Base-by-base conservation (phyloP, 331 rosid genomes). In the Rosa hybrid region DNA sequence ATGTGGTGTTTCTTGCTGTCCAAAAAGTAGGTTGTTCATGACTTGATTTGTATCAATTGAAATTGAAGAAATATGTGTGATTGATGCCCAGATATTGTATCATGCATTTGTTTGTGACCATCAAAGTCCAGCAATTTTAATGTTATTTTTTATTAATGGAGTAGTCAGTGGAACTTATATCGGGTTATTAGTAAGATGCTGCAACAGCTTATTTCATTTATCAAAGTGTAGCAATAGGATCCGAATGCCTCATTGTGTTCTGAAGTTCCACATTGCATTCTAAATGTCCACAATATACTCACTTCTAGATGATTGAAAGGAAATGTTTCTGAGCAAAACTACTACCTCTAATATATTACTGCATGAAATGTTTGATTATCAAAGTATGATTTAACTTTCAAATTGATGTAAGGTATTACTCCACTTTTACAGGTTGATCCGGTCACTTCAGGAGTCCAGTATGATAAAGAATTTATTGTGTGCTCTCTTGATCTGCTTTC, bases 401-500 rank as follows among this genome's bases (percentile, higher is more conserved):
- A 62, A 80, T 74, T 76, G 68, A 50, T 74, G 12, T 45, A 48
- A 75, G 76, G 44, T 82, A 46, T 69, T 65, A 56, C 68, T 51
- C 80, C 81, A 72, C 83, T 73, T 74, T 87, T 88, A 90, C 94
- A 93, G 99, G 89, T 82, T 65, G 90, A 93, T 90, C 90, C 96
- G 75, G 91, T 59, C 79, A 77, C 97, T 10, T 89, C 94, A 14
- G 99, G 97, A 68, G 91, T 86, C 84, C 97, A 86, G 78, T 96
- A 89, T 78, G 98, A 96, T 87, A 96, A 89, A 87, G 99, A 96
- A 81, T 96, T 96, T 71, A 82, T 93, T 83, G 98, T 96, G 30
- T 96, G 99, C 90, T 93, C 92, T 71, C 96, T 96, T 80, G 99
- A 96, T 89, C 89, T 96, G 77, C 97, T 96, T 72, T 96, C 99